Evolutionary conservation across 192 early-diverging fungal species (phyloP), one percentile per base, ranked within the genome.

Genomic region (Coemansia sp.): DNA sequence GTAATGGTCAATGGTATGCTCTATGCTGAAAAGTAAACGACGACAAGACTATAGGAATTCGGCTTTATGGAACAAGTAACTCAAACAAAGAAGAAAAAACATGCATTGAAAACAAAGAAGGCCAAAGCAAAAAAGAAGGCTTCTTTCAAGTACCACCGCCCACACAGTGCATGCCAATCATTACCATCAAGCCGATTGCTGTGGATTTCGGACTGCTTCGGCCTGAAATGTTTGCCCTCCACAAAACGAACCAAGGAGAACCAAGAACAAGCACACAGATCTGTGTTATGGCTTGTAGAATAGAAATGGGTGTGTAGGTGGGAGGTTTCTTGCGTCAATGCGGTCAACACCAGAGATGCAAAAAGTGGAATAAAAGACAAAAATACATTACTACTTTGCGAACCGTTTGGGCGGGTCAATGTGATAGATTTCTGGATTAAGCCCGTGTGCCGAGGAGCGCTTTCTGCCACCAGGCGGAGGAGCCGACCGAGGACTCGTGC

Each of bases 361-460:
- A 32, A 18, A 52, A 52, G 15, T 3, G 47, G 16, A n/a, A 11
- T 3, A 48, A 19, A 16, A 21, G 5, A 52, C 12, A 22, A 11
- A 16, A 8, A 19, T 49, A 16, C 19, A 6, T 2, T 9, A 11
- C 22, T 19, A 59, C 39, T 37, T 59, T 8, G 57, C 18, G n/a
- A 76, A 71, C 43, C 71, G 62, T 51, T 76, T 76, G 1, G 73
- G 61, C n/a, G 78, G 32, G 41, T 76, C 78, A 13, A 73, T 57
- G 36, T 62, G 73, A 56, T 76, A 70, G 3, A 76, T 66, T 36
- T 76, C 78, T 13, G 74, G 65, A 56, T 77, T 70, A 19, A 67
- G 65, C 3, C 74, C 74, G 52, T 76, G 73, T 5, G 59, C 48
- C 36, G 41, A 57, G 9, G 32, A 54, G 13, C 67, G 74, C 64